Conservation (phyloP, 352 stramenopile genomes). For the Phytophthora fragariaefolia region DNA sequence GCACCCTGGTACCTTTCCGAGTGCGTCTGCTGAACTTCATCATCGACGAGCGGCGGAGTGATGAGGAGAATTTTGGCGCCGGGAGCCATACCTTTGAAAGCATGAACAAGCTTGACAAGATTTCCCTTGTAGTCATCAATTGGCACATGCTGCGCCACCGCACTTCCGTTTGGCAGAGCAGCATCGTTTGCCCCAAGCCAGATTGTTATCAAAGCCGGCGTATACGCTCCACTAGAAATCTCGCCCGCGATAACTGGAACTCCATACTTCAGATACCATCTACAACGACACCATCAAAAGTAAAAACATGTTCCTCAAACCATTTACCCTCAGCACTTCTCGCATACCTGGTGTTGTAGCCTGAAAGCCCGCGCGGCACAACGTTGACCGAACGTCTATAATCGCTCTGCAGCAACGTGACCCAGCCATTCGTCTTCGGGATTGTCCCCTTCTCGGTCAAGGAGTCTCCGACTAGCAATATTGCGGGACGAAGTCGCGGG, state of each 20-base stretch:
- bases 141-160: constrained; percentile 49
- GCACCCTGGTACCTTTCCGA: constrained; percentile 18
- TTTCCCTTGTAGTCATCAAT: constrained; percentile 51
- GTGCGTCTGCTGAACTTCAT: constrained; percentile 26
- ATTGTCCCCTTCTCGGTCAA: constrained; percentile 57
- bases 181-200: constrained; percentile 70
- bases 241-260: constrained; percentile 39
- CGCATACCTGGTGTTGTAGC: constrained; percentile 54
- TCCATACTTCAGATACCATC: constrained; percentile 44
- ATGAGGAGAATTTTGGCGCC: constrained; percentile 33
- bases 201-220: constrained; percentile 50
- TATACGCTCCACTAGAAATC: constrained; percentile 28
- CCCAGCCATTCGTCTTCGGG: constrained; percentile 46
- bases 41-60: constrained; percentile 40
- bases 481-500: constrained; percentile 29
- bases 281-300: not conserved
- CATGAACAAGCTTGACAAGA: constrained; percentile 37
- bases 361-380: constrained; percentile 60
- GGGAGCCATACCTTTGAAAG: constrained; percentile 25
- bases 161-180: constrained; percentile 38
- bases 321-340: not conserved
- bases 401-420: constrained; percentile 46
- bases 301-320: not conserved
- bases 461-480: constrained; percentile 73
- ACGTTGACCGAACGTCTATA: constrained; percentile 64